Base-by-base conservation (phyloP, 2,329 filamentous ascomycete genomes). In the Trichoderma polysporum region DNA sequence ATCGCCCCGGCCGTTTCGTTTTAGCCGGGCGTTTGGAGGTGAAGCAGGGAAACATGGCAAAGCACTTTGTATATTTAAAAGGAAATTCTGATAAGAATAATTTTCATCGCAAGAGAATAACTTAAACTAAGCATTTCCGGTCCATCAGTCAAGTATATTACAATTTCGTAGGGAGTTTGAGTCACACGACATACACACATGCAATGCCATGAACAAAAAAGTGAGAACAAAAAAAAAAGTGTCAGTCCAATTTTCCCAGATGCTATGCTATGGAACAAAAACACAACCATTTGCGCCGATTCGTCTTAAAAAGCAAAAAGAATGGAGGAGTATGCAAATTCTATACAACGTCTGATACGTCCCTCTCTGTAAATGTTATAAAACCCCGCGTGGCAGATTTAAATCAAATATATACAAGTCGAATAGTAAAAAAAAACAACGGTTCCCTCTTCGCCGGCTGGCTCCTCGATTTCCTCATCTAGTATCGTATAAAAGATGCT, bases 361-460 rank as follows among this genome's bases (percentile, higher is more conserved):
- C 65, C 49, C 37, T 37, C 19, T 50, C 12, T 50, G 35, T 54
- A 69, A 65, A 73, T 68, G 72, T 69, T 65, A 60, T 25, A 73
- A 45, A 68, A 50, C 68, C 66, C 70, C 66, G 33, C 29, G 22
- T 41, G n/a, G 62, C 37, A 49, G 52, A 66, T 59, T 69, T 54
- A 53, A 58, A 61, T 19, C 56, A 68, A 75, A 71, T 75, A 75
- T 75, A 59, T 75, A 75, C 74, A 72, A 29, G 69, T 71, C 63
- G 71, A 75, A 74, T 68, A 59, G 69, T 69, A 67, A 53, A 64
- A 15, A 63, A 33, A 67, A 68, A 63, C 37, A 50, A 29, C n/a
- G 8, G 19, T 19, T 31, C 31, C 35, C n/a, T n/a, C 53, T 50
- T 57, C 62, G 60, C 54, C 50, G 35, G 47, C 41, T 52, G 39